Percentiles rank a stretch among this genome's conserved stretches.
phyloP scores from a whole-genome alignment of 495 filamentous ascomycete species.

The Penicillium odoratum region DNA sequence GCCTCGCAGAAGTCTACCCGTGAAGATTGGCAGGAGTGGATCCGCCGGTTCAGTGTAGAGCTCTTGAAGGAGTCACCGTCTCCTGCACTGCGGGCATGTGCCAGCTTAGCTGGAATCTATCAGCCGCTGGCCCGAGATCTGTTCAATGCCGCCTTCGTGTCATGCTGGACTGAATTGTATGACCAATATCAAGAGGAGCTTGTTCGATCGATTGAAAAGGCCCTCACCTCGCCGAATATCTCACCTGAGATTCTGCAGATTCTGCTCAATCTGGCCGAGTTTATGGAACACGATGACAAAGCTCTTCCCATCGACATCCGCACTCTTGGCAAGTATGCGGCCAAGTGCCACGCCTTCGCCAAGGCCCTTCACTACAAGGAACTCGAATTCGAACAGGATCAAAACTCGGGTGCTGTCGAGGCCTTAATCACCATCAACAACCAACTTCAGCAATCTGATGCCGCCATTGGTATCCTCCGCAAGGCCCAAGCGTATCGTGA shows the following conservation, averaged over 20 bases:
- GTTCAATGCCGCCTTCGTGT: slow-evolving; percentile 98
- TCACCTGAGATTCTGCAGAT: slow-evolving; percentile 94
- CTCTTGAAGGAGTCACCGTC: slow-evolving; percentile 94
- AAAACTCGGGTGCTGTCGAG: slow-evolving; percentile 92
- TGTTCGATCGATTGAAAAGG: slow-evolving; percentile 91
- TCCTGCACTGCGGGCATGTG: slow-evolving; percentile 89
- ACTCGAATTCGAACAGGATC: slow-evolving; percentile 95
- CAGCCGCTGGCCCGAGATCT: slow-evolving; percentile 87
- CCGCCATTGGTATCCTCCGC: slow-evolving; percentile 92
- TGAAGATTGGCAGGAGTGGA: slow-evolving; percentile 99
- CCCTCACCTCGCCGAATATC: slow-evolving; percentile 87
- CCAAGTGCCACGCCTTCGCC: slow-evolving; percentile 93
- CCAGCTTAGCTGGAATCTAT: slow-evolving; percentile 85
- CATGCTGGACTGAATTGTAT: slow-evolving; percentile 97
- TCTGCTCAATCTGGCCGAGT: slow-evolving; percentile 93
- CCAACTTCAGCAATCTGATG: slow-evolving; percentile 94
- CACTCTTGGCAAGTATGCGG: slow-evolving; percentile 86
- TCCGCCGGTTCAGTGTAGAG: slow-evolving; percentile 92
- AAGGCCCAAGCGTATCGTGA: slow-evolving; percentile 94
- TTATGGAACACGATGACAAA: slow-evolving; percentile 99
- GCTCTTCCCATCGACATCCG: slow-evolving; percentile 96
- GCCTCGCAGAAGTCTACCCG: slow-evolving; percentile 91
- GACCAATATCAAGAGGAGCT: slow-evolving; percentile 94
- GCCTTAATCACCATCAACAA: slow-evolving; percentile 98
- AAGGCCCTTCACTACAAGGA: slow-evolving; percentile 99